Evolutionary conservation across 306 rosid species (phyloP).

Genomic region (Sindora glabra): DNA sequence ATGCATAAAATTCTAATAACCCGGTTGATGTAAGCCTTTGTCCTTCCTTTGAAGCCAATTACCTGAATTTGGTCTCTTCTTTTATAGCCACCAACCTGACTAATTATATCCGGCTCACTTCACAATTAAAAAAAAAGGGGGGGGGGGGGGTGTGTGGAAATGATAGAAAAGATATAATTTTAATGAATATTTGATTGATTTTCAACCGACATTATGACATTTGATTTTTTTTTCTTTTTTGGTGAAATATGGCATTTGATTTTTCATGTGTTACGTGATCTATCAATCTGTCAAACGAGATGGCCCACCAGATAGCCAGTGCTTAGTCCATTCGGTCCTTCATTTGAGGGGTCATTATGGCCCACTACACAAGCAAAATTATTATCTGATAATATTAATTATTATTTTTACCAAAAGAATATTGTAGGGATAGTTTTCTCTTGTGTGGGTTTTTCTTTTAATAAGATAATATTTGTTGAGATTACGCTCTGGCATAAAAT

Average conservation of each 20-base stretch:
- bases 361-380: neutral
- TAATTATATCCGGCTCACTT: neutral
- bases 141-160: neutral
- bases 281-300: too few relatives aligned
- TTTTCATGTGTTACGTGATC: too few relatives aligned
- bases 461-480: too few relatives aligned
- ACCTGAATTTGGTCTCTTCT: conserved; percentile 10
- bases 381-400: too few relatives aligned
- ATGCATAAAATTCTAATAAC: neutral
- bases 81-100: neutral
- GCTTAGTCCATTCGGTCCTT: neutral
- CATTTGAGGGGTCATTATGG: neutral
- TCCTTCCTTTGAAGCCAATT: neutral
- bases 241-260: neutral
- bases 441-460: too few relatives aligned
- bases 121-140: neutral
- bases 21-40: neutral
- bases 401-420: too few relatives aligned
- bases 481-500: too few relatives aligned
- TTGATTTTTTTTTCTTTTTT: too few relatives aligned
- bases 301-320: neutral
- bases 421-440: too few relatives aligned
- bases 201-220: too few relatives aligned
- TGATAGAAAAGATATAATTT: neutral
- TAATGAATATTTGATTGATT: neutral